Percentiles rank a stretch among this genome's conserved stretches.
Evolutionary conservation across 805 yeast genomes (phyloP).

Genomic region (Ogataea methanolica): DNA sequence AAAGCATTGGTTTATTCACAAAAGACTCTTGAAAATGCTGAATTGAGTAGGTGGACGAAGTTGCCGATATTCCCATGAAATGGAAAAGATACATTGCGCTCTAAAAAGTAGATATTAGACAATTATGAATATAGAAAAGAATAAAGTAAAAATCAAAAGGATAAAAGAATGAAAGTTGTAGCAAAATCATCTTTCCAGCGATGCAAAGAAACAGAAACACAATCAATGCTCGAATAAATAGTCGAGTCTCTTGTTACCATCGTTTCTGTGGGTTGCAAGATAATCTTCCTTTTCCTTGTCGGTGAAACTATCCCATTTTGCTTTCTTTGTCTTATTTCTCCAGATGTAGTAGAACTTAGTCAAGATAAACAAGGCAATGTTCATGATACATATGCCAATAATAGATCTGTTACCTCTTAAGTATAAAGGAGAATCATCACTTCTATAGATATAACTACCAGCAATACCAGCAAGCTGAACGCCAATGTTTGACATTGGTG

Average conservation of each 20-base stretch:
- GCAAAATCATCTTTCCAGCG: too few relatives aligned
- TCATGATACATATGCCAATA: slow-evolving; percentile 31
- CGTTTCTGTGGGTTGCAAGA: slow-evolving; percentile 29
- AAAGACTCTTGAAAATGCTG: too few relatives aligned
- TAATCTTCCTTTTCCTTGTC: slow-evolving; percentile 44
- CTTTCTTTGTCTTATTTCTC: slow-evolving; percentile 36
- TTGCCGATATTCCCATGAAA: too few relatives aligned
- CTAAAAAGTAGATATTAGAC: too few relatives aligned
- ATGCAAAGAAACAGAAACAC: background rate
- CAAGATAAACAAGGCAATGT: slow-evolving; percentile 24
- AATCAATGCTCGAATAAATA: slow-evolving; percentile 12
- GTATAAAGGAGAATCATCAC: slow-evolving; percentile 53
- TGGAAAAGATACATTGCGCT: too few relatives aligned
- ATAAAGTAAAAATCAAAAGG: too few relatives aligned
- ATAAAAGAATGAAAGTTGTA: too few relatives aligned
- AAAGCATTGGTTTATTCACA: too few relatives aligned
- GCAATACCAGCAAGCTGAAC: slow-evolving; percentile 49
- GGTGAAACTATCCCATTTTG: slow-evolving; percentile 43
- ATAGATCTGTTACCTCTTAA: slow-evolving; percentile 45
- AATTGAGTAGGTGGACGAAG: too few relatives aligned
- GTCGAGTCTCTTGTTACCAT: slow-evolving; percentile 55
- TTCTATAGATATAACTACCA: slow-evolving; percentile 48
- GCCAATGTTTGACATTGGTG: slow-evolving; percentile 55
- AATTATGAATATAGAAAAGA: too few relatives aligned
- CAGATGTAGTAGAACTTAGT: slow-evolving; percentile 39